Evolutionary conservation across 177 flowering plant genomes (phyloP), one percentile per base, ranked within the genome.

Genomic region (Vitis hybrid): DNA sequence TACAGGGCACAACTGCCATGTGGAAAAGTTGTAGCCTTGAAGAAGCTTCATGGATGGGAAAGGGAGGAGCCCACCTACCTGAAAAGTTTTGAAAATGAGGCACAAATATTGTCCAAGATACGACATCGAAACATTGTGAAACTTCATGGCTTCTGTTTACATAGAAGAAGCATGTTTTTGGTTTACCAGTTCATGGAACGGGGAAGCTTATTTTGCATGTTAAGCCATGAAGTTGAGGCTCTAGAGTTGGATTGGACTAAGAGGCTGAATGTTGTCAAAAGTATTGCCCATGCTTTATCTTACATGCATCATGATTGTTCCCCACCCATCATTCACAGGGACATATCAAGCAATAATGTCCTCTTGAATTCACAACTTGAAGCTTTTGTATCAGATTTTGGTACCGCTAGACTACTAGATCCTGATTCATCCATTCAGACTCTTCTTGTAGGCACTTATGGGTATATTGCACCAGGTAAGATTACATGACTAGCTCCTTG

Each of bases 391-490:
- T 34, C 45, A 68, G 80, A 79, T 45, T 79, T 79, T 64, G 80
- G 82, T 6, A 70, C 70, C 3, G 72, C 80, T 0, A 79, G 65
- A 14, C 17, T 76, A 10, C 34, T 79, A 51, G 65, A 67, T 3
- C 64, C 71, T 0, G 71, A 74, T 63, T 79, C 81, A 9, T 77
- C 76, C 4, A 77, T 74, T 51, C 70, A 64, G 64, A 74, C 80
- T 13, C 4, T 51, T 14, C 11, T 75, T 65, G 84, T 74, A 21
- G 80, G 82, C 34, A 81, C 84, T 26, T 79, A 60, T 54, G 84
- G 84, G 7, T 81, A 81, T 64, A 55, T 68, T 23, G 77, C 82
- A 59, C 80, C 80, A 71, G 78, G 78, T 74, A 67, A 15, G 7
- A 34, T 5, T 34, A 34, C 45, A 34, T 6, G 7, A 34, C 45